A percentile compares a stretch with the other conserved stretches of the same genome.
phyloP scores from a whole-genome alignment of 495 filamentous ascomycete species.

The Hypoxylon cercidicola region DNA sequence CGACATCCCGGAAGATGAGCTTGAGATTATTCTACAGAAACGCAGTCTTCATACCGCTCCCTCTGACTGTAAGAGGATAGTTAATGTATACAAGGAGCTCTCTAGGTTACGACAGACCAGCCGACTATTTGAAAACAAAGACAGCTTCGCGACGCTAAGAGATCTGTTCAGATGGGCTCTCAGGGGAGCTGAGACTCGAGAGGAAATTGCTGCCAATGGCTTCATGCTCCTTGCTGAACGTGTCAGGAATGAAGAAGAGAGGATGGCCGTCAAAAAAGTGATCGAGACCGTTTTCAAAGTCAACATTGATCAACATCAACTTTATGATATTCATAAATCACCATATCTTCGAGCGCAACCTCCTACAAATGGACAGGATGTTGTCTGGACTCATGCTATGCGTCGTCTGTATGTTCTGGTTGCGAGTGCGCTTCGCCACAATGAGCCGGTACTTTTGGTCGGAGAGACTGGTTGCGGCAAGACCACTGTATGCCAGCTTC shows the following conservation, averaged over 20 bases:
- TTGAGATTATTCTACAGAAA: conserved; percentile 91
- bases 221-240: conserved; percentile 96
- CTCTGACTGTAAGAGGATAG: conserved; percentile 89
- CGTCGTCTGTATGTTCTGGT: conserved; percentile 87
- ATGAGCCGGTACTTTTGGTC: conserved; percentile 93
- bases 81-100: conserved; percentile 92
- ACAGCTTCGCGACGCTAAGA: conserved; percentile 94
- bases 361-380: conserved; percentile 60
- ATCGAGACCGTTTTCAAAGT: conserved; percentile 96
- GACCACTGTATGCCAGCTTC: conserved; percentile 92
- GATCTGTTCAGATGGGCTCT: conserved; percentile 98
- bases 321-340: conserved; percentile 71
- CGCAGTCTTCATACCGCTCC: conserved; percentile 86
- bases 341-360: conserved; percentile 61
- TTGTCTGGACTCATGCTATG: conserved; percentile 97
- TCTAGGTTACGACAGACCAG: conserved; percentile 88
- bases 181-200: conserved; percentile 81
- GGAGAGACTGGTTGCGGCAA: conserved; percentile 98
- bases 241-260: conserved; percentile 90
- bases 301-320: conserved; percentile 72
- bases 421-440: conserved; percentile 82
- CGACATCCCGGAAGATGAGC: conserved; percentile 94
- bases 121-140: conserved; percentile 94
- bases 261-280: conserved; percentile 81
- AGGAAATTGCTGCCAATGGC: conserved; percentile 90